Evolutionary conservation across 441 rosid genomes (phyloP), one percentile per base, ranked within the genome.

Genomic region (Arabidopsis lyrata): DNA sequence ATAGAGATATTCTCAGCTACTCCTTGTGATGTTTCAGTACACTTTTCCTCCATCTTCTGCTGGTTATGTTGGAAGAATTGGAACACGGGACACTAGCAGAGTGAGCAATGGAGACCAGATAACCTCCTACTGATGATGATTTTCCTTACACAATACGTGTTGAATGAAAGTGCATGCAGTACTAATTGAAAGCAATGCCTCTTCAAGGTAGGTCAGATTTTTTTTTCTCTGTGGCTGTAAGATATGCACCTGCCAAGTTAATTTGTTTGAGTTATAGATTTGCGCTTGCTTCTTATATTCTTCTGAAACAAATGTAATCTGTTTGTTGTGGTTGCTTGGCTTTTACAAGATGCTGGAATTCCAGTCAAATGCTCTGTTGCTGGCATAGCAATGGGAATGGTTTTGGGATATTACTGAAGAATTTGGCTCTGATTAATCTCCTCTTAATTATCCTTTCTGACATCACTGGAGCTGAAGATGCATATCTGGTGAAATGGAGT

Each of bases 371-470:
- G 90, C 78, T 82, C 95, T 16, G 88, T 95, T 85, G 98, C 99
- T 27, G 99, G 99, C 48, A 98, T 95, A 74, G 99, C 99, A 58
- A 95, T 91, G 99, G 98, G 99, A 66, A 63, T 95, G 97, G 97
- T 95, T 71, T 77, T 20, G 20, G 70, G 96, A 92, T n/a, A n/a
- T n/a, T 76, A 92, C 98, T 12, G 75, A 86, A 74, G 99, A 95
- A 83, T 91, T 91, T 80, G 98, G 99, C 6, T 97, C 96, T 49
- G 95, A 95, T 84, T 98, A 96, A 66, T 83, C 91, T 58, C 99
- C 99, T 5, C 93, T 90, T 70, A n/a, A n/a, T n/a, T n/a, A 92
- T 95, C 76, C 87, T 92, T 35, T 95, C 99, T 69, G 99, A 95
- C 89, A 95, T 92, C 59, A 95, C 96, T 73, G 99, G 99, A 73